Percentiles rank a stretch among this genome's conserved stretches.
These are phyloP conservation scores for Phytophthora citricola DNA, from an alignment of 352 stramenopile genomes.

Conservation along the genomic window DNA sequence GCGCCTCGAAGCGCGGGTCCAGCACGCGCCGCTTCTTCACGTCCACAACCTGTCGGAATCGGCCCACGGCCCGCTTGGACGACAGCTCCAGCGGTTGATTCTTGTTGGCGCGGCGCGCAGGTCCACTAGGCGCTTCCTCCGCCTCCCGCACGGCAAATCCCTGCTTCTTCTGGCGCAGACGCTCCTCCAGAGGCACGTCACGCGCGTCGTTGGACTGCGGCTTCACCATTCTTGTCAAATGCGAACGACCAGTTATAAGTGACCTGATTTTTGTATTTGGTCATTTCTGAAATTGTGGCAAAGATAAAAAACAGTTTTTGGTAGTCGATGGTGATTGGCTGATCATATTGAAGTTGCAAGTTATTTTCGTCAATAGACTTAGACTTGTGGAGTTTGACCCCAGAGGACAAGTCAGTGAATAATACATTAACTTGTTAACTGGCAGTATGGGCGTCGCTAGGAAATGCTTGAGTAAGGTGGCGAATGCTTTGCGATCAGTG, in stretches of 20 bases:
- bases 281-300: neutral
- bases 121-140: constrained; percentile 9
- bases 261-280: neutral
- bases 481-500: neutral
- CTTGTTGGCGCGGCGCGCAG: constrained; percentile 61
- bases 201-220: constrained; percentile 30
- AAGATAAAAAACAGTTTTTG: neutral
- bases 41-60: constrained; percentile 84
- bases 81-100: constrained; percentile 88
- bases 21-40: constrained; percentile 74
- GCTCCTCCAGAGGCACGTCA: constrained; percentile 83
- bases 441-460: neutral
- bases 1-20: constrained; percentile 90
- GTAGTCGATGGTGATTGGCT: neutral
- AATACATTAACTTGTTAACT: too few relatives aligned
- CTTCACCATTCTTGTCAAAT: neutral
- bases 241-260: constrained; percentile 16
- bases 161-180: constrained; percentile 79
- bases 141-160: constrained; percentile 57
- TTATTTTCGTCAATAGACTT: neutral
- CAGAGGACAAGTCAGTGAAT: too few relatives aligned
- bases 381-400: too few relatives aligned
- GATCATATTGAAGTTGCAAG: neutral
- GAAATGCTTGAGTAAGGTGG: neutral
- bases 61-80: constrained; percentile 82